Base-by-base conservation (phyloP, 495 filamentous ascomycete species). In the Tuber umbilicatum region DNA sequence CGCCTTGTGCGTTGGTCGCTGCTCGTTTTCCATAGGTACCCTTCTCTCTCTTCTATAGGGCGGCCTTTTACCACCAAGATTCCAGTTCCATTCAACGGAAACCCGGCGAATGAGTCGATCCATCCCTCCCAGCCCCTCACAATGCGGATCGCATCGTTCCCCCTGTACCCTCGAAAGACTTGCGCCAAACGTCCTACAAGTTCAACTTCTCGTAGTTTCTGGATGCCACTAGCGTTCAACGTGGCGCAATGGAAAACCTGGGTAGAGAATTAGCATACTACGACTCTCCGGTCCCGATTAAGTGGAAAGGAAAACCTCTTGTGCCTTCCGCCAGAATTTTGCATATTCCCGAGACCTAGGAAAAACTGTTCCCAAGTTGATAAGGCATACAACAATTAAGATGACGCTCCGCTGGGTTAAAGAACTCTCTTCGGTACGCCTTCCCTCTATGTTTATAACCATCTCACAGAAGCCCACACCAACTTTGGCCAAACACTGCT, bases 401-500 rank as follows among this genome's bases (percentile, higher is more conserved):
- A 27, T 38, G 2, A 77, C 3, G n/a, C 73, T 70, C 41, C 75
- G 73, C 2, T 31, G 68, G 37, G 6, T 69, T 42, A 77, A 50
- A 1, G 68, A 31, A 40, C 12, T 35, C 38, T 69, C 39, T 45
- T 4, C 43, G 45, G 2, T 69, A 41, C 19, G 43, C 73, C 35
- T 70, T 27, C 31, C 4, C 43, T 73, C 74, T 0, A 35, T 74
- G 37, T 47, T 41, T 27, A 10, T 17, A 23, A 73, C 16, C 5
- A 75, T 60, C 7, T 75, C 60, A 21, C 71, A 75, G 41, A 75
- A 74, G 10, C n/a, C 73, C 41, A 69, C 14, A 23, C 50, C 17
- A 23, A 60, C 64, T 17, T 27, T 55, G n/a, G 10, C 10, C 1
- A 55, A 9, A 55, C 9, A 55, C n/a, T 55, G n/a, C 50, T 55